Evolutionary conservation across 768 basidiomycete genomes (phyloP).

Genomic region (Pisolithus microcarpus): DNA sequence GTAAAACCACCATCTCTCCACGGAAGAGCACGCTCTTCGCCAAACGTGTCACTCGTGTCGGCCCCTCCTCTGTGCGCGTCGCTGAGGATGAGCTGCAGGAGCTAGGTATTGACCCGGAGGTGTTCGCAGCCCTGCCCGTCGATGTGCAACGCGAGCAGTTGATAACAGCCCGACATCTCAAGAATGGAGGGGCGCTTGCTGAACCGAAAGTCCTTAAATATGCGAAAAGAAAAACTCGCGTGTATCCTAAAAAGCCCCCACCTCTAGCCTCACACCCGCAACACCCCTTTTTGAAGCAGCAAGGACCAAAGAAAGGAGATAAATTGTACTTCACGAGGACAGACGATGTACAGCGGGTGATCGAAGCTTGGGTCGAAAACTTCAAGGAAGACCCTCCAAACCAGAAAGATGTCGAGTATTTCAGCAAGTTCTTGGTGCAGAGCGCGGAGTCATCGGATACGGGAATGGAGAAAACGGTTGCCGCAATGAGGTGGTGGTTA

Average conservation of each 20-base stretch:
- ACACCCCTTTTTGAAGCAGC: constrained; percentile 49
- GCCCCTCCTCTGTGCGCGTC: constrained; percentile 35
- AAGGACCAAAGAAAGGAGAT: constrained; percentile 43
- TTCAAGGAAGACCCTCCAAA: constrained; percentile 60
- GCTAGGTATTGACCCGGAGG: constrained; percentile 67
- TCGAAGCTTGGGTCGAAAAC: constrained; percentile 70
- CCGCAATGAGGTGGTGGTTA: constrained; percentile 79
- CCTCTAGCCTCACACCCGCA: constrained; percentile 48
- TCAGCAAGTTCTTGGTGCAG: constrained; percentile 64
- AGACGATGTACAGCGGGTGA: constrained; percentile 62
- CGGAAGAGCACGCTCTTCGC: constrained; percentile 32
- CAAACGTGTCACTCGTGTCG: constrained; percentile 30
- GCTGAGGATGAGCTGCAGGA: constrained; percentile 50
- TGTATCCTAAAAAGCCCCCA: constrained; percentile 41
- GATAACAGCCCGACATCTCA: constrained; percentile 46
- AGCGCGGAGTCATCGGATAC: constrained; percentile 59
- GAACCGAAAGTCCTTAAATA: constrained; percentile 50
- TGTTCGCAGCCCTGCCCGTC: constrained; percentile 58
- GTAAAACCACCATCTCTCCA: constrained; percentile 34
- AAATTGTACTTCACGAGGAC: constrained; percentile 56
- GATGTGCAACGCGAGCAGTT: constrained; percentile 72
- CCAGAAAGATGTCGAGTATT: constrained; percentile 65
- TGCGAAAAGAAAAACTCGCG: constrained; percentile 25
- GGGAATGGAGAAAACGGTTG: constrained; percentile 64
- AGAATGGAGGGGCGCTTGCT: constrained; percentile 29